phyloP scores from a whole-genome alignment of 1,139 yeast species.

The Suhomyces taliae region DNA sequence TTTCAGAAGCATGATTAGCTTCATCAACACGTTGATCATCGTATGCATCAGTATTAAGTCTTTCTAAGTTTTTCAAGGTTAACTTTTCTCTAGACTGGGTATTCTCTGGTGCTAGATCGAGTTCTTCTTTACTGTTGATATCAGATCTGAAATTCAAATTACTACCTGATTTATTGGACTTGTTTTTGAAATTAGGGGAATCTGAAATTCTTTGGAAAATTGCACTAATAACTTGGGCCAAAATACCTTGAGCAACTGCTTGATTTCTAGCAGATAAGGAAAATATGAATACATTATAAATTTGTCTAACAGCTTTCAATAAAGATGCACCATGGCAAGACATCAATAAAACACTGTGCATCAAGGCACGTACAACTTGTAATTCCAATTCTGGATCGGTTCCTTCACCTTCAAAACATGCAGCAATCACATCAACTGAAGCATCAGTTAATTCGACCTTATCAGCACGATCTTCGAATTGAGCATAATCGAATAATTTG shows the following conservation, averaged over 20 bases:
- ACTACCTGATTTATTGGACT: slow-evolving; percentile 19
- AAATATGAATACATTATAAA: slow-evolving; percentile 86
- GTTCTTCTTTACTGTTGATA: slow-evolving; percentile 20
- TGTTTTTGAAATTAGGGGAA: slow-evolving; percentile 19
- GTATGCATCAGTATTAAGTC: slow-evolving; percentile 47
- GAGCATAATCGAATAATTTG: slow-evolving; percentile 45
- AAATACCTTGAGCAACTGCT: slow-evolving; percentile 91
- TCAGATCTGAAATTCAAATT: slow-evolving; percentile 23
- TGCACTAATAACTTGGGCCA: slow-evolving; percentile 86
- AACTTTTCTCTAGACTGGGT: slow-evolving; percentile 31
- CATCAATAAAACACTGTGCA: slow-evolving; percentile 80
- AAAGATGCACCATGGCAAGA: slow-evolving; percentile 91
- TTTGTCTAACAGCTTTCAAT: slow-evolving; percentile 87
- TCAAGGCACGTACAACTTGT: slow-evolving; percentile 88
- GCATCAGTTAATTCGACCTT: slow-evolving; percentile 70
- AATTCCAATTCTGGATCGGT: slow-evolving; percentile 87
- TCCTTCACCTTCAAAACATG: slow-evolving; percentile 88
- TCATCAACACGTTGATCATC: slow-evolving; percentile 57
- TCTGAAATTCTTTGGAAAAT: slow-evolving; percentile 74
- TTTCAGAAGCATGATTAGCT: slow-evolving; percentile 42
- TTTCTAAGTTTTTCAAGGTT: slow-evolving; percentile 60
- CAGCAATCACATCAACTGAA: slow-evolving; percentile 80
- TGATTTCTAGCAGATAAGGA: slow-evolving; percentile 83
- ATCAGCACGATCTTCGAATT: slow-evolving; percentile 38
- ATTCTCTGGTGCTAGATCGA: slow-evolving; percentile 5